Conservation (phyloP, 164 flowering plant species). For the Taxillus chinensis region DNA sequence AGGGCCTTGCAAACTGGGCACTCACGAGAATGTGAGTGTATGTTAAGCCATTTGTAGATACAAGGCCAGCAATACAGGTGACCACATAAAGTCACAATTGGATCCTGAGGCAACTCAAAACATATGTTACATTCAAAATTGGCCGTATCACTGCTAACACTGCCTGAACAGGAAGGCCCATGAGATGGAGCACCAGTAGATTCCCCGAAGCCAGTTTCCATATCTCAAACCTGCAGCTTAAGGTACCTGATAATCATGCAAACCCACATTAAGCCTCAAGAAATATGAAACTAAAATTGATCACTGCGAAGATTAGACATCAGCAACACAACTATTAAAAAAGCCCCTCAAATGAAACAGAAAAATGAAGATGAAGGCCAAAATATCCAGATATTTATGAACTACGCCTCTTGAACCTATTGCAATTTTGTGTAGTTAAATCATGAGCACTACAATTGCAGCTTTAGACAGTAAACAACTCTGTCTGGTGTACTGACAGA, state of each 20-base stretch:
- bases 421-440: too few relatives aligned
- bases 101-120: constrained; percentile 1
- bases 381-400: too few relatives aligned
- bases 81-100: constrained; percentile 1
- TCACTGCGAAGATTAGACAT: not conserved
- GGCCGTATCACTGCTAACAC: not conserved
- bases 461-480: too few relatives aligned
- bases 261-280: not conserved
- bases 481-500: too few relatives aligned
- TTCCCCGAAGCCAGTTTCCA: not conserved
- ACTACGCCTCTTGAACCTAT: too few relatives aligned
- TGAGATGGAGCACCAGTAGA: not conserved
- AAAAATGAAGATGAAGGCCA: too few relatives aligned
- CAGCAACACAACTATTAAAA: not conserved
- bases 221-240: not conserved
- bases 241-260: not conserved
- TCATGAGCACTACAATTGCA: too few relatives aligned
- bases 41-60: not conserved
- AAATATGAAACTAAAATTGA: not conserved
- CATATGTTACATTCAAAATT: constrained; percentile 2
- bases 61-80: constrained; percentile 5
- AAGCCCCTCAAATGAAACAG: too few relatives aligned
- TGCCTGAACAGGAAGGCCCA: not conserved
- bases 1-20: constrained; percentile 7
- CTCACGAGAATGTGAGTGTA: not conserved